Evolutionary conservation across 179 eudicot genomes (phyloP).

Genomic region (Beta lomatogona): DNA sequence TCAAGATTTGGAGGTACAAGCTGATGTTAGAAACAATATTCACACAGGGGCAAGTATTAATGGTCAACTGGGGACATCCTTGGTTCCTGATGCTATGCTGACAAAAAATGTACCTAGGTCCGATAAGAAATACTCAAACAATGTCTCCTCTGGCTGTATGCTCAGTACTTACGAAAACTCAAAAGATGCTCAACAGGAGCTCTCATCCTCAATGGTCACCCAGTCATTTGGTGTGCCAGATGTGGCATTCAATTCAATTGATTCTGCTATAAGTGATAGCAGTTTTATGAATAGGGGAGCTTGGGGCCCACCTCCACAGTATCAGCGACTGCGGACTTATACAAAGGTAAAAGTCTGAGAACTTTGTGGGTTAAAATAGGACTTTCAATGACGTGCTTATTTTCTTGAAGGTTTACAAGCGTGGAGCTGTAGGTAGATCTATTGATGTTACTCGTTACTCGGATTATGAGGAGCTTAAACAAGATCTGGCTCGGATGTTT

Average conservation of each 20-base stretch:
- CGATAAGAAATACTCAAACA: slow-evolving; percentile 56
- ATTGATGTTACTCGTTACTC: slow-evolving; percentile 86
- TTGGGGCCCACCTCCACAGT: slow-evolving; percentile 74
- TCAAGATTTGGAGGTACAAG: slow-evolving; percentile 62
- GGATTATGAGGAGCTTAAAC: slow-evolving; percentile 89
- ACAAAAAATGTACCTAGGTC: slow-evolving; percentile 54
- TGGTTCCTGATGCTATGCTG: slow-evolving; percentile 57
- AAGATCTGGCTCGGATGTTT: slow-evolving; percentile 93
- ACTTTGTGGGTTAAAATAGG: neutral
- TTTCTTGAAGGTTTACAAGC: slow-evolving; percentile 79
- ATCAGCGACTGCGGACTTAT: slow-evolving; percentile 82
- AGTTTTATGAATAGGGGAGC: slow-evolving; percentile 65
- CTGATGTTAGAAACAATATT: slow-evolving; percentile 48
- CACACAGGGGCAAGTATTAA: slow-evolving; percentile 48
- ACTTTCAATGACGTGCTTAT: slow-evolving; percentile 11
- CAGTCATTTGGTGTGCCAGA: slow-evolving; percentile 97
- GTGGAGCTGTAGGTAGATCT: slow-evolving; percentile 99
- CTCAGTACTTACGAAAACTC: slow-evolving; percentile 58
- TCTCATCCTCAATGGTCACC: slow-evolving; percentile 86
- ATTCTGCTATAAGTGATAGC: slow-evolving; percentile 71
- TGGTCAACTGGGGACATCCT: slow-evolving; percentile 51
- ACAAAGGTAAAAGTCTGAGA: slow-evolving; percentile 62
- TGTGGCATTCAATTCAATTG: slow-evolving; percentile 76
- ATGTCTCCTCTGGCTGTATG: slow-evolving; percentile 65
- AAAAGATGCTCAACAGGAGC: slow-evolving; percentile 86